phyloP scores from a whole-genome alignment of 1,284 basidiomycete species.

The Ganoderma resinaceum region DNA sequence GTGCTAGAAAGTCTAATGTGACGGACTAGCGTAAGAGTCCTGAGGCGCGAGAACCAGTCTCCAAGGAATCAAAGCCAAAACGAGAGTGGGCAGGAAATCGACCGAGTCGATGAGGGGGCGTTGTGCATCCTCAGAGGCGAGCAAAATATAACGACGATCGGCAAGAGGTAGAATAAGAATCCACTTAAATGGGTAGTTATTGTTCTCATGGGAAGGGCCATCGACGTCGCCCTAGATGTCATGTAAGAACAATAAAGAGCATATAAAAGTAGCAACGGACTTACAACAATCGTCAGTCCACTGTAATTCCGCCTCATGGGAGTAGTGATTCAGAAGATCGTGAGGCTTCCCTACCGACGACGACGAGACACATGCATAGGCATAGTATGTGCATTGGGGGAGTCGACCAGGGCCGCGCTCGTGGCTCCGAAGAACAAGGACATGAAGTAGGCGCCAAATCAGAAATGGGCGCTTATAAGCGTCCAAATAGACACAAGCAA shows the following conservation, averaged over 20 bases:
- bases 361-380: not conserved
- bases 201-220: slow-evolving; percentile 17
- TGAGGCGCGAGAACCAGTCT: slow-evolving; percentile 25
- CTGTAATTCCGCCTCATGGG: not conserved
- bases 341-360: not conserved
- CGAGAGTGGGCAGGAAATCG: slow-evolving; percentile 17
- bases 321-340: not conserved
- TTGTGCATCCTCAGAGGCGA: not conserved
- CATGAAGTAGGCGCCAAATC: no score
- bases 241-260: slow-evolving; percentile 20
- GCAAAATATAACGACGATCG: slow-evolving; percentile 25
- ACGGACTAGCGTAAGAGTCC: slow-evolving; percentile 18
- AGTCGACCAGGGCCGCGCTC: no score
- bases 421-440: no score
- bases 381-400: no score
- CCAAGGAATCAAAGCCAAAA: slow-evolving; percentile 9
- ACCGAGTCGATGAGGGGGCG: slow-evolving; percentile 19
- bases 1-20: slow-evolving; percentile 7
- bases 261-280: not conserved
- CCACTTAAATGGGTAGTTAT: slow-evolving; percentile 19
- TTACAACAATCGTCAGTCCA: not conserved
- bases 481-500: not conserved
- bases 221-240: not conserved
- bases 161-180: slow-evolving; percentile 22
- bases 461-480: not conserved